Evolutionary conservation across 441 rosid species (phyloP).

Genomic region (Croton laevigatus): DNA sequence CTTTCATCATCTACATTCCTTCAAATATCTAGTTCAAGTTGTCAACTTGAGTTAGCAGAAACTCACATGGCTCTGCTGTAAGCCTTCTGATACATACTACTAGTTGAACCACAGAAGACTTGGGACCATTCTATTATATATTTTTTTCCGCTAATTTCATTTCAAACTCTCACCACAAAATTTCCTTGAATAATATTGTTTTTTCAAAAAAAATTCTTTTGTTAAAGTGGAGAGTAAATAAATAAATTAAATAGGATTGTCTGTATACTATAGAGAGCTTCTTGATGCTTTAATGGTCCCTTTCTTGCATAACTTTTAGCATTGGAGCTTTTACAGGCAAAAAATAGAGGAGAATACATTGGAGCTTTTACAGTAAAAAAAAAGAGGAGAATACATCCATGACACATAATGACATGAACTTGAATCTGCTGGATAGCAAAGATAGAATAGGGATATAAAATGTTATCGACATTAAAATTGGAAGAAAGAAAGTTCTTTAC

Average conservation of each 20-base stretch:
- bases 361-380: neutral
- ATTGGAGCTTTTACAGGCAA: neutral
- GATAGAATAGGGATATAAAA: neutral
- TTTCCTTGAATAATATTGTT: neutral
- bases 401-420: neutral
- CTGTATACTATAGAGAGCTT: neutral
- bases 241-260: neutral
- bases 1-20: neutral
- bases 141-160: no score
- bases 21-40: conserved; percentile 18
- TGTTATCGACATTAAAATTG: neutral
- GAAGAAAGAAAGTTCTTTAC: neutral
- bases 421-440: neutral
- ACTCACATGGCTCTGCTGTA: conserved; percentile 14
- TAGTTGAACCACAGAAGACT: conserved; percentile 4
- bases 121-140: conserved; percentile 15
- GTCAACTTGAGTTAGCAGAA: conserved; percentile 19
- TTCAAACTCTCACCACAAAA: neutral
- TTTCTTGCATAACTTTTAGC: neutral
- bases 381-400: conserved; percentile 1
- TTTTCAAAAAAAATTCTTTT: neutral
- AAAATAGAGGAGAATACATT: neutral
- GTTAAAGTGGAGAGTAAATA: neutral
- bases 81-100: conserved; percentile 8
- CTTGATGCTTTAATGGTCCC: conserved; percentile 3